Evolutionary conservation across 495 filamentous ascomycete genomes (phyloP), one percentile per base, ranked within the genome.

Genomic region (Podospora anserina): DNA sequence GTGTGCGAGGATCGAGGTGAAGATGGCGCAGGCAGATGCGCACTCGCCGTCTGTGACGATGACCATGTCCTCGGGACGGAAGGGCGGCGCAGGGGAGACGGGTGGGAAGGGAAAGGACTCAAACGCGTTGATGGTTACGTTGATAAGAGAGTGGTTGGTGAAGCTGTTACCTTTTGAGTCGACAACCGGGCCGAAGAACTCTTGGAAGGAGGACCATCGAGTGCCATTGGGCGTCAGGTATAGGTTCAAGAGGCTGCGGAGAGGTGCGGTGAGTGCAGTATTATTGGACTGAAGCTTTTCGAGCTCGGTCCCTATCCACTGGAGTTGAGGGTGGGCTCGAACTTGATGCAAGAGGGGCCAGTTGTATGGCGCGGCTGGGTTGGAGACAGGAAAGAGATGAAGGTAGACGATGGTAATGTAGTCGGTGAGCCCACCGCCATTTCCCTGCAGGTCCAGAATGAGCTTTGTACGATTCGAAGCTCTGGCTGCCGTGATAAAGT

Each of bases 21-120:
- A 87, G 68, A 89, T 76, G 4, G 85, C 84, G 78, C 89, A 91
- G 2, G 88, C 88, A 3, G 86, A 89, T 30, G 83, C 85, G 76
- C 89, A 91, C 70, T 83, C 83, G 58, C 89, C 88, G 74, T 91
- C 88, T 32, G 83, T 83, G 57, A 84, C 73, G 68, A 87, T 64
- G 60, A 82, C 74, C 27, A 84, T 76, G 61, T 83, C 72, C 60
- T 83, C 80, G 5, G 72, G 75, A 32, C 15, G 4, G 27, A 76
- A 77, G 23, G 69, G 71, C 3, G 63, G 57, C 69, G 58, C 16
- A 5, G 57, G 23, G 26, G 34, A 65, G 0, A 57, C 34, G 7
- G 55, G 23, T 15, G 13, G 6, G 27, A 20, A 39, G 9, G 7
- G 30, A 5, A 26, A 55, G 9, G 16, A 11, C 16, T 59, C 59